Base-by-base conservation (phyloP, 164 flowering plant species). In the Stephania japonica region DNA sequence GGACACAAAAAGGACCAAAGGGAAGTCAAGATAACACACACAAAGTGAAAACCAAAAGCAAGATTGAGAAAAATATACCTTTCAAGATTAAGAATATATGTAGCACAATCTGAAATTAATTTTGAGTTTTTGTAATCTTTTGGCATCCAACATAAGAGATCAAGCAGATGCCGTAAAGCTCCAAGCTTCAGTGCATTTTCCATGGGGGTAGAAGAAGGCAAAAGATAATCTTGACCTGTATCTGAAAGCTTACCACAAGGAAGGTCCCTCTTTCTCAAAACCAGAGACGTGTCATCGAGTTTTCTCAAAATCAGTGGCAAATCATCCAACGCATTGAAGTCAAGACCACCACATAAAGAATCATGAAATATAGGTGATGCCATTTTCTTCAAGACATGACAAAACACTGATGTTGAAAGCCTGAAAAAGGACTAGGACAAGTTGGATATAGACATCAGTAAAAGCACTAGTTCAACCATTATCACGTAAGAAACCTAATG, bases 341-440 rank as follows among this genome's bases (percentile, higher is more conserved):
- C 75, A 42, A 81, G 12, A 67, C 77, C 75, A 27, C 69, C 69
- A 68, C 53, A 21, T 18, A 71, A 59, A n/a, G 81, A 70, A 73
- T 75, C 59, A 23, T 38, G 11, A 78, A 84, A 83, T 69, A 84
- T 16, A 59, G 84, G 73, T 42, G 64, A 62, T 27, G 83, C 78
- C 41, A 79, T 83, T 73, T 86, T 77, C 85, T 87, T 77, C 81
- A 94, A 66, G 14, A 74, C 50, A 65, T 66, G 76, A 77, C 91
- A 87, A 81, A 88, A 74, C 26, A 82, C 84, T 73, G 91, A 83
- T 72, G 86, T 83, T 77, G 90, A 78, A 76, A 84, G 78, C 86
- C 97, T 95, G 93, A 88, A 72, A 67, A 91, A 83, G 84, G 85
- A 86, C 99, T 95, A 84, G 74, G 66, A 82, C 65, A 84, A 76